These are phyloP conservation scores for Eutypella sp. DNA, from an alignment of 2,329 filamentous ascomycete genomes.

Conservation along the genomic window DNA sequence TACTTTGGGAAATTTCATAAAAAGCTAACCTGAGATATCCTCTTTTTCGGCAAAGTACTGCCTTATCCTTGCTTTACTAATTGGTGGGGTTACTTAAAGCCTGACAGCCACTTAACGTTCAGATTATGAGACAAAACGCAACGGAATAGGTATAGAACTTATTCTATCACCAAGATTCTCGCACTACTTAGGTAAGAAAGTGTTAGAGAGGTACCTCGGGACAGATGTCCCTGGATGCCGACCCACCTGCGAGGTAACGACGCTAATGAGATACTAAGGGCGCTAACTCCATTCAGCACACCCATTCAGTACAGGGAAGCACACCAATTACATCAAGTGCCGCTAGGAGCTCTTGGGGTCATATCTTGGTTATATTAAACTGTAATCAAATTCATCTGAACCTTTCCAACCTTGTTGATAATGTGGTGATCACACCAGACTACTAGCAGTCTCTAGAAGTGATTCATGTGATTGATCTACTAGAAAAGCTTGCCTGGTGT, in stretches of 20 bases:
- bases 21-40: background rate
- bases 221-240: background rate
- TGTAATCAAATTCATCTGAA: too few species aligned
- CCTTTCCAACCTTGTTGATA: too few species aligned
- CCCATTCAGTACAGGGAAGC: background rate
- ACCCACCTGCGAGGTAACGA: background rate
- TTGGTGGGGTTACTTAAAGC: background rate
- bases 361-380: too few species aligned
- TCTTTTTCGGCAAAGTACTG: background rate
- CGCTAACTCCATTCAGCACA: background rate
- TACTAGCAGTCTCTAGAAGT: too few species aligned
- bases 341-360: too few species aligned
- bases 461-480: too few species aligned
- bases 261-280: background rate
- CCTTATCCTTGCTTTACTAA: background rate
- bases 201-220: background rate
- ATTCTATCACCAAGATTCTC: too few species aligned
- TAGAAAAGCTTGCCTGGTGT: too few species aligned
- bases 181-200: background rate
- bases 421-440: too few species aligned
- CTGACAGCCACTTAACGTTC: background rate
- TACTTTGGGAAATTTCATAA: background rate
- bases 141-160: background rate
- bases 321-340: too few species aligned
- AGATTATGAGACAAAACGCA: background rate